Evolutionary conservation across 148 eudicot species (phyloP).

Genomic region (Chenopodium album): DNA sequence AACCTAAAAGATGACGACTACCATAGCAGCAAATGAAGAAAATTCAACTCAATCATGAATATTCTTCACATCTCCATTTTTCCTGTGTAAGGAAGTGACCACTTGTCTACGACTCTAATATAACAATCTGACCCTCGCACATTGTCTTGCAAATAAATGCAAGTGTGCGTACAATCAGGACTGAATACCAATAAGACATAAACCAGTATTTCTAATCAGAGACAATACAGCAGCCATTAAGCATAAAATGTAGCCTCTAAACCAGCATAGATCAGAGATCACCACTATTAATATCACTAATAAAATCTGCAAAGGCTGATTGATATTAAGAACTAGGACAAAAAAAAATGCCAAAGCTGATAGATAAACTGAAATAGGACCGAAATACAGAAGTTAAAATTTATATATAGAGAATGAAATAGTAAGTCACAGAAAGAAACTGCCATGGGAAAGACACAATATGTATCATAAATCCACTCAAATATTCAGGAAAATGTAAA

Average conservation of each 20-base stretch:
- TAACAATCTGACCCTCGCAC: background rate
- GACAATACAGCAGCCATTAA: background rate
- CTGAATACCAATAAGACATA: background rate
- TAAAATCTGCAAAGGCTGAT: background rate
- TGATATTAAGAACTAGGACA: background rate
- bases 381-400: background rate
- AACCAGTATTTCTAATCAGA: background rate
- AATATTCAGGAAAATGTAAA: background rate
- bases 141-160: background rate
- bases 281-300: background rate
- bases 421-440: background rate
- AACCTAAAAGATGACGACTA: background rate
- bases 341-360: background rate
- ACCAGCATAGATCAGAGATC: background rate
- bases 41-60: background rate
- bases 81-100: background rate
- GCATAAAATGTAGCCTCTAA: background rate
- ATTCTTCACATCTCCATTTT: background rate
- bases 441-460: background rate
- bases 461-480: background rate
- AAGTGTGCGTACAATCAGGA: background rate
- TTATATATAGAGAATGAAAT: background rate
- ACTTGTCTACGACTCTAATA: background rate
- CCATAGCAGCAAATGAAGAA: background rate
- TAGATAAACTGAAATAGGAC: background rate